A percentile compares a stretch with the other conserved stretches of the same genome.
Conservation (phyloP, 169 alveolate genomes). For the Plasmodium malariae region DNA sequence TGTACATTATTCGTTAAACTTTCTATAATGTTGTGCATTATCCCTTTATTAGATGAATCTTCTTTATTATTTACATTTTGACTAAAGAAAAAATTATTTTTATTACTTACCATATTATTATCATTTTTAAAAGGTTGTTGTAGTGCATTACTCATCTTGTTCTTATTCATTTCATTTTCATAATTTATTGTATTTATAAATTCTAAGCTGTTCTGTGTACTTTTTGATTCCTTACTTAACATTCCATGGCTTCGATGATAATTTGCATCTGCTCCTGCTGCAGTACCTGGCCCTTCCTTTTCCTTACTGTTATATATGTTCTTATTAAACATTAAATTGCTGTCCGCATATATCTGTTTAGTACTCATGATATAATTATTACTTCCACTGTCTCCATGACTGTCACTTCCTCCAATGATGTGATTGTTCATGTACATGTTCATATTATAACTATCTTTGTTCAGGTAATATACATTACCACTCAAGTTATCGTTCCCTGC, state of each 20-base stretch:
- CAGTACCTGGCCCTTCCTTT: too few relatives aligned
- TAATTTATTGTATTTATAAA: neutral
- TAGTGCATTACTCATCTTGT: neutral
- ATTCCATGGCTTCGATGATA: neutral
- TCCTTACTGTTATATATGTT: neutral
- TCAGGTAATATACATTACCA: too few relatives aligned
- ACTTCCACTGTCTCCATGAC: neutral
- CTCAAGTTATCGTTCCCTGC: neutral
- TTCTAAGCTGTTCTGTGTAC: neutral
- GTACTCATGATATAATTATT: neutral
- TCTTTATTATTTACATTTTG: neutral
- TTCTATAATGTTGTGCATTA: constrained; percentile 44
- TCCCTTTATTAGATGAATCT: constrained; percentile 1
- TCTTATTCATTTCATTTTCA: neutral
- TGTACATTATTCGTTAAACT: constrained; percentile 31
- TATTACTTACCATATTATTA: neutral
- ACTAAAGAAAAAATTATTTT: neutral
- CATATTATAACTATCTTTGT: too few relatives aligned
- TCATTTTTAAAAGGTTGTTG: constrained; percentile 25
- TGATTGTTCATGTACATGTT: too few relatives aligned
- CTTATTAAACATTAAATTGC: neutral
- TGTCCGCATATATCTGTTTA: too few relatives aligned
- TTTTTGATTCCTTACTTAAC: neutral
- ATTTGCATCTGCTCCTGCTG: neutral
- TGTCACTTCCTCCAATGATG: too few relatives aligned